Percentiles rank a stretch among this genome's conserved stretches.
These are phyloP conservation scores for Pichia occidentalis DNA, from an alignment of 805 yeast species.

Conservation along the genomic window DNA sequence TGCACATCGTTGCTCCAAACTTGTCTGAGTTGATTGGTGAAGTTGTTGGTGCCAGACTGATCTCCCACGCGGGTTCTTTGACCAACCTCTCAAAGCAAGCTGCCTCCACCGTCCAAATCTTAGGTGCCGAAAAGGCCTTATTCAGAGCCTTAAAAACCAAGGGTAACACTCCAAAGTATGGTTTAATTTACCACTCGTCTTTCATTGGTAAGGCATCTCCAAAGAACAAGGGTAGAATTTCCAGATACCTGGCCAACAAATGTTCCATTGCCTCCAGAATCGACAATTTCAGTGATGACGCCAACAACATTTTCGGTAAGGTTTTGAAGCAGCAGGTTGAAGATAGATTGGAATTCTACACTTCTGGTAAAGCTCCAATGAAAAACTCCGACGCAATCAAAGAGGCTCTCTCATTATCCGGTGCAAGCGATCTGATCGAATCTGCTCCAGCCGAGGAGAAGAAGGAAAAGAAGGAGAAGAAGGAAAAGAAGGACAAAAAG, in stretches of 20 bases:
- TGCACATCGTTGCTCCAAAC: slow-evolving; percentile 98
- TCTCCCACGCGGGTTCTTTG: slow-evolving; percentile 97
- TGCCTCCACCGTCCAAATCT: slow-evolving; percentile 96
- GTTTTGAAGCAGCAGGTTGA: slow-evolving; percentile 95
- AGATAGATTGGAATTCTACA: slow-evolving; percentile 93
- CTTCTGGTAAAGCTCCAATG: slow-evolving; percentile 94
- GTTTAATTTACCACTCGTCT: slow-evolving; percentile 90
- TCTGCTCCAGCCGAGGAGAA: slow-evolving; percentile 32
- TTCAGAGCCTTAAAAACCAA: slow-evolving; percentile 95
- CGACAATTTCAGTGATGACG: slow-evolving; percentile 94
- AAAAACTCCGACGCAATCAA: slow-evolving; percentile 92
- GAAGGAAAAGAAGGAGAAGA: slow-evolving; percentile 37
- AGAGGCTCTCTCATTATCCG: slow-evolving; percentile 73
- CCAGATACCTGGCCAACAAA: slow-evolving; percentile 97
- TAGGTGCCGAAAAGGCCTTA: slow-evolving; percentile 96
- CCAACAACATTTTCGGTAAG: slow-evolving; percentile 82
- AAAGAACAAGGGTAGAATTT: slow-evolving; percentile 98
- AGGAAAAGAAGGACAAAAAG: slow-evolving; percentile 45
- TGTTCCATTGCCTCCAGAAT: slow-evolving; percentile 98
- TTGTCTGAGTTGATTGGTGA: slow-evolving; percentile 95
- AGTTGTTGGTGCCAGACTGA: slow-evolving; percentile 96
- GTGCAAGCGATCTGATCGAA: slow-evolving; percentile 29
- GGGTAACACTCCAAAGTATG: slow-evolving; percentile 95
- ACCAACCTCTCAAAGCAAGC: slow-evolving; percentile 96
- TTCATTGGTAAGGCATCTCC: slow-evolving; percentile 91